Base-by-base conservation (phyloP, 2,329 filamentous ascomycete genomes). In the Drechmeria coniospora region DNA sequence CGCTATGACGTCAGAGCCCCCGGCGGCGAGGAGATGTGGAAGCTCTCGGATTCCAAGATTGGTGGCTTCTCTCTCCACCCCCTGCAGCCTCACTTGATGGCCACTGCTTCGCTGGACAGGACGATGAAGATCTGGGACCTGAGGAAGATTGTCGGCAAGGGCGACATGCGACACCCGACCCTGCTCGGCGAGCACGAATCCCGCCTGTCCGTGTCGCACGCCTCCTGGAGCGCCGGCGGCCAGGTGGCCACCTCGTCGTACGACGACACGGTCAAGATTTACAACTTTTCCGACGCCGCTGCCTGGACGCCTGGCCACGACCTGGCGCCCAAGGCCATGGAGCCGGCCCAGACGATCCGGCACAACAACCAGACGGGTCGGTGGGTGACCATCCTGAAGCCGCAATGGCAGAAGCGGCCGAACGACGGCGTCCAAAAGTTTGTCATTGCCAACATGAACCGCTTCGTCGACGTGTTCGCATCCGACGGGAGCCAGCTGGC, bases 311-410 rank as follows among this genome's bases (percentile, higher is more conserved):
- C 58, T 1, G 73, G 66, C 0, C 61, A 68, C 28, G 61, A 65
- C 2, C 49, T 92, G 8, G 49, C 54, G 0, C 64, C 73, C 1
- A 53, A 63, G 9, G 62, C 69, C 6, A 79, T 93, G 65, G 57
- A 71, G 35, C 86, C 87, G 0, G 57, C 64, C 1, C 65, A 74
- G 1, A 59, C 70, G 2, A 68, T 95, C 1, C 63, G 63, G 8
- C 90, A 98, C 45, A 98, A 98, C 46, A 94, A 93, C 45, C 90
- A 98, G 56, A 95, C 86, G 0, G 90, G 87, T 0, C 67, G 86
- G 30, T 94, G 83, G 83, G 84, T 94, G 0, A 92, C 83, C 0
- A 93, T 69, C 19, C 50, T 64, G 47, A 92, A 65, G 66, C 90
- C 49, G 0, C 83, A 93, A 42, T 98, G 90, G 90, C 90, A 98